Evolutionary conservation across 352 stramenopile genomes (phyloP), one percentile per base, ranked within the genome.

Genomic region (Globisporangium polare): DNA sequence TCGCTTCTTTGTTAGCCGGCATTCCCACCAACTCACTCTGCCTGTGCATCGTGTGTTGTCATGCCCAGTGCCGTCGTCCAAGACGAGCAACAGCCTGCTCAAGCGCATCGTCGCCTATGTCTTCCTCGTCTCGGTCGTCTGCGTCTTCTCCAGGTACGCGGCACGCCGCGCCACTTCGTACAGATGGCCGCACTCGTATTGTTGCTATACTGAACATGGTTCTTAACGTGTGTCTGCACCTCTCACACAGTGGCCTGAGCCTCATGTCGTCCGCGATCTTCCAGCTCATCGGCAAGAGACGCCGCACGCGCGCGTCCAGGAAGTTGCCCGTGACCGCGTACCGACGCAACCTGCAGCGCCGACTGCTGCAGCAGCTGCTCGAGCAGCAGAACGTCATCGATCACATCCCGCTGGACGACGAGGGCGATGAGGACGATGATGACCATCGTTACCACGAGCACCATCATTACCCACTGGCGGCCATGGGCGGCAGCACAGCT

Each of bases 121-220:
- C 53, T 90, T 91, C 52, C 67, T 90, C 49, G 84, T 90, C 49
- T 91, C 81, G 2, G 77, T 88, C 13, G 79, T 93, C 66, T 93
- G 80, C 57, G 81, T 82, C 15, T 83, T 93, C 53, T 93, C 80
- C 18, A 93, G 71, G 71, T 76, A 56, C 41, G 43, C 33, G 29
- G 2, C 29, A 33, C 29, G 29, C 6, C 2, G 29, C 29, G 6
- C 6, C 29, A 33, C 10, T 39, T 15, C 33, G 10, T 39, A 39
- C 33, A 26, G 7, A 9, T 6, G 13, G 3, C 33, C 10, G 1
- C 13, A 39, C 33, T 8, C 33, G 8, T 39, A 12, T 42, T 12
- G 37, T 42, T 10, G 15, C 37, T 42, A 6, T 42, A 5, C 13
- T 5, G 37, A 12, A 42, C 18, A 42, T 35, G 18, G 1, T 27